These are phyloP conservation scores for Colletotrichum musae DNA, from an alignment of 2,329 filamentous ascomycete species.

Conservation along the genomic window DNA sequence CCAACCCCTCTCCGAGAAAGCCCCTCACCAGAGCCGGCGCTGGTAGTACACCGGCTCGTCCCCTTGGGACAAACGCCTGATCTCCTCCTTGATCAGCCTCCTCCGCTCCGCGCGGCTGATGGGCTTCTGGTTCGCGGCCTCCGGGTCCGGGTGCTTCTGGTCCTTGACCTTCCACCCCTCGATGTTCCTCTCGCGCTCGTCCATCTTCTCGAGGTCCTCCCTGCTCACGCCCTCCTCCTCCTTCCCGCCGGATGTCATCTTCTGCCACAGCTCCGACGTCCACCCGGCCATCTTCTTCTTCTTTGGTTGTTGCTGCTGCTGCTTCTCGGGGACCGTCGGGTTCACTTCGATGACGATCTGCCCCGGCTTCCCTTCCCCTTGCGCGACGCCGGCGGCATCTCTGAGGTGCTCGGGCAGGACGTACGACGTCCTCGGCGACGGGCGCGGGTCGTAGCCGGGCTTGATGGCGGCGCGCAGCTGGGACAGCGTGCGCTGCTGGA, in stretches of 20 bases:
- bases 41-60: constrained; percentile 67
- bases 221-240: constrained; percentile 29
- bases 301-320: constrained; percentile 26
- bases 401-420: constrained; percentile 67
- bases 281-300: constrained; percentile 40
- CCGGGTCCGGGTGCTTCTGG: constrained; percentile 52
- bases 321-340: constrained; percentile 48
- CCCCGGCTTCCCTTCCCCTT: constrained; percentile 35
- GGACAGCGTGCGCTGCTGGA: constrained; percentile 88
- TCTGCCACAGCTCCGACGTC: constrained; percentile 37
- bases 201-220: constrained; percentile 45
- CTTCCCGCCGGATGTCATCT: constrained; percentile 18
- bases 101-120: constrained; percentile 68
- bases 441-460: constrained; percentile 57
- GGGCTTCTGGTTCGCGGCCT: constrained; percentile 59
- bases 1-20: background rate
- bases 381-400: constrained; percentile 47
- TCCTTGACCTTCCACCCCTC: constrained; percentile 43
- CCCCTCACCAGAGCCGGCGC: constrained; percentile 66
- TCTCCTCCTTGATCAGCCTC: constrained; percentile 71
- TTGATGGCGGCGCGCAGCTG: constrained; percentile 82
- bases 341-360: constrained; percentile 54
- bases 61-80: constrained; percentile 62
- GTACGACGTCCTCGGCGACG: constrained; percentile 58
- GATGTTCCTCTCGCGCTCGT: constrained; percentile 41